phyloP scores from a whole-genome alignment of 805 yeast species.

The Yamadazyma laniorum region DNA sequence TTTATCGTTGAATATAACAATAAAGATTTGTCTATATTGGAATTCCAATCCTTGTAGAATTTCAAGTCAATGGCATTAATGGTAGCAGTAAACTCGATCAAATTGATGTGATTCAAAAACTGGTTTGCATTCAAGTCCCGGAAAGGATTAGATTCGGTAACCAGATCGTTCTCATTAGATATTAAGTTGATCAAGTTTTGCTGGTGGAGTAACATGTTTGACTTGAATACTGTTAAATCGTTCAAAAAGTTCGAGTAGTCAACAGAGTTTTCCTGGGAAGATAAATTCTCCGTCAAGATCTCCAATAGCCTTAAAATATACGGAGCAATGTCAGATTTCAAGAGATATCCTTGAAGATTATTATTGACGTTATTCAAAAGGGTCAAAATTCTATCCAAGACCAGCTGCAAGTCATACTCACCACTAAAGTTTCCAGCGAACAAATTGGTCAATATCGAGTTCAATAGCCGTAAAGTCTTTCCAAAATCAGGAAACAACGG shows the following conservation, averaged over 20 bases:
- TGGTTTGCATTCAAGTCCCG: constrained; percentile 36
- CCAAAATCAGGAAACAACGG: constrained; percentile 39
- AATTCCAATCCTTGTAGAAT: constrained; percentile 72
- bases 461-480: constrained; percentile 22
- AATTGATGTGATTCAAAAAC: constrained; percentile 53
- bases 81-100: constrained; percentile 57
- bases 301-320: constrained; percentile 54
- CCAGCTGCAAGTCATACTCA: constrained; percentile 18
- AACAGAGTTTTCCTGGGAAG: neutral
- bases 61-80: constrained; percentile 65
- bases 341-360: constrained; percentile 64
- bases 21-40: constrained; percentile 73
- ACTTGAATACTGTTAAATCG: constrained; percentile 52
- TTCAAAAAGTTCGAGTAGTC: constrained; percentile 6
- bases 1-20: constrained; percentile 53
- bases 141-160: constrained; percentile 20
- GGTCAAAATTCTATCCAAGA: constrained; percentile 51
- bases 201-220: constrained; percentile 51
- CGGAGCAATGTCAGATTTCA: constrained; percentile 61
- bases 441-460: constrained; percentile 10
- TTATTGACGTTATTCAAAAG: constrained; percentile 57
- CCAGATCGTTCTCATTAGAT: constrained; percentile 13
- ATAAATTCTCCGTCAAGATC: constrained; percentile 24
- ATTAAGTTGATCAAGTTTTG: constrained; percentile 31
- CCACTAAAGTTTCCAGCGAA: constrained; percentile 16